A percentile compares a stretch with the other conserved stretches of the same genome.
Conservation (phyloP, 768 basidiomycete genomes). For the Tulasnella sp. region DNA sequence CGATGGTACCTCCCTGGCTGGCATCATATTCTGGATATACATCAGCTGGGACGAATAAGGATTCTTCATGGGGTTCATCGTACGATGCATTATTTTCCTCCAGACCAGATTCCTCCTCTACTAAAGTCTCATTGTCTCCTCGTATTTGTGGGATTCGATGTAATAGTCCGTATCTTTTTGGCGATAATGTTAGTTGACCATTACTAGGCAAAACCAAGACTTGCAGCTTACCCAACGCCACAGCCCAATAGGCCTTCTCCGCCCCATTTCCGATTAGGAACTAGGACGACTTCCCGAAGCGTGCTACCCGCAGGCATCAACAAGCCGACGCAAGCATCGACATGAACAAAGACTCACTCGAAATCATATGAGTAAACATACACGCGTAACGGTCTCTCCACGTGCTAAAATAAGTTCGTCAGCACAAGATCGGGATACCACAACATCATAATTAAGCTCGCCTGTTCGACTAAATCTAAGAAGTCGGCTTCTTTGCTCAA, state of each 20-base stretch:
- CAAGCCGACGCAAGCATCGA: constrained; percentile 6
- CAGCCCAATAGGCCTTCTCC: constrained; percentile 92
- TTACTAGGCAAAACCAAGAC: background rate
- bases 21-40: constrained; percentile 17
- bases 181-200: constrained; percentile 1
- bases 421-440: constrained; percentile 10
- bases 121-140: constrained; percentile 35
- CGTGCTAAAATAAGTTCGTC: constrained; percentile 43
- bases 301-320: constrained; percentile 38
- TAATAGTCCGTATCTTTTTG: constrained; percentile 65
- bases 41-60: constrained; percentile 55
- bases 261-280: constrained; percentile 95
- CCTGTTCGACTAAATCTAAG: constrained; percentile 87
- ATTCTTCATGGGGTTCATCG: constrained; percentile 1
- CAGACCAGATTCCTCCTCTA: constrained; percentile 29
- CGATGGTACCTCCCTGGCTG: too few species aligned
- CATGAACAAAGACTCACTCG: constrained; percentile 45
- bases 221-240: constrained; percentile 68
- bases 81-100: constrained; percentile 38
- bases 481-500: constrained; percentile 88
- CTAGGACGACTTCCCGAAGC: constrained; percentile 81
- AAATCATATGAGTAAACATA: constrained; percentile 97
- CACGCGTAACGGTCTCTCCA: constrained; percentile 84
- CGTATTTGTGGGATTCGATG: constrained; percentile 80
- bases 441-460: constrained; percentile 28